Evolutionary conservation across 2,329 filamentous ascomycete species (phyloP), one percentile per base, ranked within the genome.

Genomic region (Lachnum nothofagi): DNA sequence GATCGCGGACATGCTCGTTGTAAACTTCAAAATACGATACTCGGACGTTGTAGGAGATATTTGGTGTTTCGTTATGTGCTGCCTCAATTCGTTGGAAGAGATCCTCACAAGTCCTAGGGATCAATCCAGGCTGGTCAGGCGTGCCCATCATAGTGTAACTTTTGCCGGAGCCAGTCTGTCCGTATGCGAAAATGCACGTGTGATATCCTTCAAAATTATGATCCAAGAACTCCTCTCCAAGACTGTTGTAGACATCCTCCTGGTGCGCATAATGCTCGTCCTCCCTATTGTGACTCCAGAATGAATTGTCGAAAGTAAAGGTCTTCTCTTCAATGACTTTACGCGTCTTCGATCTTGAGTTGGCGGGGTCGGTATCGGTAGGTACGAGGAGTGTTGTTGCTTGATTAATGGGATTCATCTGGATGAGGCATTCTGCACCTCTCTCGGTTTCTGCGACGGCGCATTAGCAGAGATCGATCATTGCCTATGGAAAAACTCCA

Each of bases 191-290:
- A 60, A 98, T 98, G 68, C 93, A 98, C 0, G 93, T 98, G 70
- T 98, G 91, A 72, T 98, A 98, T 56, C 93, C 93, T 66, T 96
- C 91, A 63, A 98, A 98, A 72, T 98, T 98, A 77, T 98, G 93
- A 68, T 98, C 93, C 54, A 98, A 78, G 60, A 98, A 97, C 65
- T 97, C 93, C 67, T 96, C 90, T 47, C 93, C 93, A 20, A 98
- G 78, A 51, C 86, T 86, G 63, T 93, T 88, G 75, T 98, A 97
- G 48, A 98, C 86, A 62, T 96, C 88, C 62, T 90, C 88, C 67
- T 98, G 93, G 53, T 85, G 79, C 3, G 93, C 91, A 66, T 96
- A 98, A 70, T 96, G 88, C 25, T 81, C 73, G 64, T 95, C 90
- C 22, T 74, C 68, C 48, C 78, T 77, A 66, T 91, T 74, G 69